Conservation (phyloP, 2,329 filamentous ascomycete species). For the Talaromyces sp. region DNA sequence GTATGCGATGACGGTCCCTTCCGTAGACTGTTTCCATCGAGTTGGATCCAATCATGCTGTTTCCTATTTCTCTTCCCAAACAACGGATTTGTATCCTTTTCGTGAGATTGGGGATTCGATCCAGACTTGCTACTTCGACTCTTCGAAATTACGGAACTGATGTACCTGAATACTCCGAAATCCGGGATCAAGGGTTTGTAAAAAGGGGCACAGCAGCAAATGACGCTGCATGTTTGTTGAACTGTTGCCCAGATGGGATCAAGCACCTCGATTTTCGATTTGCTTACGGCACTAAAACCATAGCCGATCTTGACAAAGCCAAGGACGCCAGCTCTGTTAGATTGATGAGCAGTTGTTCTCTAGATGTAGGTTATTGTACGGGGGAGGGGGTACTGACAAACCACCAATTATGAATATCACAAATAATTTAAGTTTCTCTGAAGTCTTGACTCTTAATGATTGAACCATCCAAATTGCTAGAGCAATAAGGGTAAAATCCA, state of each 20-base stretch:
- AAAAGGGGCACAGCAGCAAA: constrained; percentile 9
- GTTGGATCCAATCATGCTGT: background rate
- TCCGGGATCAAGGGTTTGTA: constrained; percentile 9
- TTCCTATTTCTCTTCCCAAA: background rate
- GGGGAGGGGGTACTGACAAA: background rate
- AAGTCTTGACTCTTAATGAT: constrained; percentile 1
- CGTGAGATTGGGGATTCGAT: background rate
- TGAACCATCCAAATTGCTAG: constrained; percentile 12
- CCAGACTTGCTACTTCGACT: background rate
- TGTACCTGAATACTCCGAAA: background rate
- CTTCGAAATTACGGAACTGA: background rate
- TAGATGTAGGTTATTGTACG: background rate
- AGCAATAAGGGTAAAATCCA: constrained; percentile 5
- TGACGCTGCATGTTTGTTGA: constrained; percentile 11
- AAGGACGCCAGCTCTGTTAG: constrained; percentile 3
- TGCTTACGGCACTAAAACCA: constrained; percentile 3
- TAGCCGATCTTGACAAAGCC: constrained; percentile 11
- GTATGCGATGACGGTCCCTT: background rate
- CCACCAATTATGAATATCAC: constrained; percentile 10
- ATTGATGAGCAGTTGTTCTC: background rate
- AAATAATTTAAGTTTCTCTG: constrained; percentile 2
- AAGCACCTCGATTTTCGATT: constrained; percentile 8
- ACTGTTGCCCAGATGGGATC: constrained; percentile 12
- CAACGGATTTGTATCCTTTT: background rate
- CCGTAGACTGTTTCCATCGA: background rate